A percentile compares a stretch with the other conserved stretches of the same genome.
phyloP scores from a whole-genome alignment of 2,329 filamentous ascomycete genomes.

The Orbilia oligospora region DNA sequence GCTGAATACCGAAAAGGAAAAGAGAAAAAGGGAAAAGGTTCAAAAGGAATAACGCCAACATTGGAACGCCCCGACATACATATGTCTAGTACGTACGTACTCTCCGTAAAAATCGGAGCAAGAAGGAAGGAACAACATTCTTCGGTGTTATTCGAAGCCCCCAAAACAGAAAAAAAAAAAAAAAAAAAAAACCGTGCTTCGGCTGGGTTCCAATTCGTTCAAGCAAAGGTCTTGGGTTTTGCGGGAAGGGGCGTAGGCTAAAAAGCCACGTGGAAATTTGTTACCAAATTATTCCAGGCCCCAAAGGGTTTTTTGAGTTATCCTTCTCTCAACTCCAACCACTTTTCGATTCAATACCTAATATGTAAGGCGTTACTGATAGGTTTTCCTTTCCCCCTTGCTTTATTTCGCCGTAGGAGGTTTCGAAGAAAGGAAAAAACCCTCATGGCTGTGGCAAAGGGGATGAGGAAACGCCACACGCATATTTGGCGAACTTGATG shows the following conservation, averaged over 20 bases:
- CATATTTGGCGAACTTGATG: constrained; percentile 11
- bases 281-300: constrained; percentile 5
- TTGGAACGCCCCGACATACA: neutral
- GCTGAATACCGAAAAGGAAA: constrained; percentile 27
- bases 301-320: constrained; percentile 6
- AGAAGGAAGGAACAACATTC: constrained; percentile 15
- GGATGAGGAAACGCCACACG: constrained; percentile 14
- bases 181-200: neutral
- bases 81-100: too few relatives aligned
- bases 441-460: constrained; percentile 51
- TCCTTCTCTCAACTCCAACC: neutral
- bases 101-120: constrained; percentile 5
- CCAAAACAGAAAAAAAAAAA: too few relatives aligned
- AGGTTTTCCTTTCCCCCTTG: neutral
- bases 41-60: constrained; percentile 5
- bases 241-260: constrained; percentile 57
- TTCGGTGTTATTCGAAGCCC: neutral
- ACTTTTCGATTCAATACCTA: too few relatives aligned
- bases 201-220: constrained; percentile 7
- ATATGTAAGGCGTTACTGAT: too few relatives aligned
- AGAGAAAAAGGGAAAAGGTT: neutral
- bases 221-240: constrained; percentile 11
- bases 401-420: neutral
- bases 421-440: too few relatives aligned
- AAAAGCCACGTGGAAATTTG: constrained; percentile 61